Evolutionary conservation across 75 land plant genomes (phyloP).

Genomic region (Larix kaempferi): DNA sequence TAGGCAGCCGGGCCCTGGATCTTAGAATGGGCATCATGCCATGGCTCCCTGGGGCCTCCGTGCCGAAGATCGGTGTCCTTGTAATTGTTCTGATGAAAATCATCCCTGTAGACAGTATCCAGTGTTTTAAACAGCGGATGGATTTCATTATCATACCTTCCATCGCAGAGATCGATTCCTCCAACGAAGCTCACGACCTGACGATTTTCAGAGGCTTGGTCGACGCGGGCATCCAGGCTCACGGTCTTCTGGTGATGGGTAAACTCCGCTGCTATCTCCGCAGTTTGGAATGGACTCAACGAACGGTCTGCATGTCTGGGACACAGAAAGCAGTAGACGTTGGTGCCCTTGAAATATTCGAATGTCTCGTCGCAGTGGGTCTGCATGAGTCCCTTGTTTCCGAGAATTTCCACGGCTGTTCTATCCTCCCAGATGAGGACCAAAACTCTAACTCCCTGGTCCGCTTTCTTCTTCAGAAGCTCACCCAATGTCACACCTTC

Average conservation of each 20-base stretch:
- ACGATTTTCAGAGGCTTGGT: constrained; percentile 9
- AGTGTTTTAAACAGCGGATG: constrained; percentile 67
- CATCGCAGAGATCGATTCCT: constrained; percentile 81
- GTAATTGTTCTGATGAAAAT: constrained; percentile 70
- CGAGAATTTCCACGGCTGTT: constrained; percentile 23
- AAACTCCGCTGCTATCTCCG: constrained; percentile 30
- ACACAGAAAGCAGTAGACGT: constrained; percentile 45
- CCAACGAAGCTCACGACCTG: constrained; percentile 68
- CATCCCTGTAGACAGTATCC: constrained; percentile 34
- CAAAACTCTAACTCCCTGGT: constrained; percentile 31
- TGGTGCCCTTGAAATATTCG: constrained; percentile 24
- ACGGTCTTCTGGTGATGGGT: constrained; percentile 55
- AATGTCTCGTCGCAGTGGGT: constrained; percentile 49
- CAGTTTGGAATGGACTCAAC: constrained; percentile 23
- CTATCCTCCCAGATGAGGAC: constrained; percentile 50
- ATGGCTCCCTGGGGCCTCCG: constrained; percentile 92
- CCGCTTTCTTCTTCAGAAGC: constrained; percentile 32
- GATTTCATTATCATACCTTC: constrained; percentile 72
- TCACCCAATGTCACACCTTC: constrained; percentile 28
- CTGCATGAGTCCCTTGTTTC: constrained; percentile 34
- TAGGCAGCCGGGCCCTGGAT: constrained; percentile 65
- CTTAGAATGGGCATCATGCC: constrained; percentile 79
- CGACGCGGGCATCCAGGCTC: constrained; percentile 23
- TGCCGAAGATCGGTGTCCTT: constrained; percentile 44
- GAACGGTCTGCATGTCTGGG: constrained; percentile 32